phyloP scores from a whole-genome alignment of 306 rosid genomes.

The Malus asiatica region DNA sequence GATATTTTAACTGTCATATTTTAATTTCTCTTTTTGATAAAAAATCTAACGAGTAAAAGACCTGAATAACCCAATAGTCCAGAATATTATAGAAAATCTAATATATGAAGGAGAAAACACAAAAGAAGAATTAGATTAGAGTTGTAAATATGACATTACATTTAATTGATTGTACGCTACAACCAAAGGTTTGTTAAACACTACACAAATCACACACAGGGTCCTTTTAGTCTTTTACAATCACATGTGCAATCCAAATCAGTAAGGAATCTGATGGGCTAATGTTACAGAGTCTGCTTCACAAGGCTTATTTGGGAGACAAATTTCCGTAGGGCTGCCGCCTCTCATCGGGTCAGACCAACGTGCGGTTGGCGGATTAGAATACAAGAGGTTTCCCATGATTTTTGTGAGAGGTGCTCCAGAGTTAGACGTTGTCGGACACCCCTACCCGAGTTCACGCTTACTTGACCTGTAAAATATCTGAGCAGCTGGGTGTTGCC shows the following conservation, averaged over 20 bases:
- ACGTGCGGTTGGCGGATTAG: background rate
- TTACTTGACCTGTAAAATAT: background rate
- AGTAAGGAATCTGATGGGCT: background rate
- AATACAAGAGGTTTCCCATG: background rate
- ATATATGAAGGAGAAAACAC: background rate
- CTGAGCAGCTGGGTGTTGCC: constrained; percentile 19
- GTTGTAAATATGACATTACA: background rate
- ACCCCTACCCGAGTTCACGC: background rate
- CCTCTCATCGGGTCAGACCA: background rate
- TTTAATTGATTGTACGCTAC: too few species aligned
- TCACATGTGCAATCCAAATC: background rate
- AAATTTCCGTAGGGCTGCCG: background rate
- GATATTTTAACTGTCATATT: too few species aligned
- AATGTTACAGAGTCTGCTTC: background rate
- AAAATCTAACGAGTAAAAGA: too few species aligned
- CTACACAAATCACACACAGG: background rate
- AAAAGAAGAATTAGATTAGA: background rate
- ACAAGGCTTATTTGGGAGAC: background rate
- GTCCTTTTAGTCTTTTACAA: background rate
- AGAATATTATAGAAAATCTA: background rate
- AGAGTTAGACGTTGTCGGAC: too few species aligned
- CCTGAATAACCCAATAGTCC: too few species aligned
- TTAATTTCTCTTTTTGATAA: too few species aligned
- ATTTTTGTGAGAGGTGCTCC: too few species aligned
- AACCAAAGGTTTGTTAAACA: too few species aligned